Evolutionary conservation across 2,329 filamentous ascomycete genomes (phyloP).

Genomic region (Hymenoscyphus albidus): DNA sequence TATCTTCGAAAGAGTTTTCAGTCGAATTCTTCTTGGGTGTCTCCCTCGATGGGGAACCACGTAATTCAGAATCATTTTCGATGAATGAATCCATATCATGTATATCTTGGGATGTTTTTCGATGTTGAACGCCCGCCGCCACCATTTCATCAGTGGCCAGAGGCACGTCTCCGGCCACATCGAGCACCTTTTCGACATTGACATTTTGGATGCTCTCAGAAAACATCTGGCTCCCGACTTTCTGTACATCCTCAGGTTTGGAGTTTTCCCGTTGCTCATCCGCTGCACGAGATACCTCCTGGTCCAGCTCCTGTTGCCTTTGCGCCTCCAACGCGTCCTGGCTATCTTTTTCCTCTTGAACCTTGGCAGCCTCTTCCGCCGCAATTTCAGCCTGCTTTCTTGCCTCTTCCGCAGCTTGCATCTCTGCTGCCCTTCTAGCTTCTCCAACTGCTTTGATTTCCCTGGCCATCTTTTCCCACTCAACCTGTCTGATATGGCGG

Average conservation of each 20-base stretch:
- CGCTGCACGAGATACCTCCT: conserved; percentile 11
- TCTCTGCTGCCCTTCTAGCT: conserved; percentile 24
- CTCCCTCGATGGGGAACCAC: neutral
- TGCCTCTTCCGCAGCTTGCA: conserved; percentile 16
- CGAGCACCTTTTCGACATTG: neutral
- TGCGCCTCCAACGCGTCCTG: conserved; percentile 11
- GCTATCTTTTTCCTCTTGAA: conserved; percentile 18
- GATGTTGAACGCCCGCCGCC: neutral
- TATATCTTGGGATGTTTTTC: neutral
- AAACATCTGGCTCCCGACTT: conserved; percentile 2
- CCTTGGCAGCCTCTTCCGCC: conserved; percentile 8
- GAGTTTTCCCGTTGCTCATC: conserved; percentile 3
- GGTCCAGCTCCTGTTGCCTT: conserved; percentile 7
- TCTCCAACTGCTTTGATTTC: conserved; percentile 31
- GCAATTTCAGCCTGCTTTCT: conserved; percentile 8
- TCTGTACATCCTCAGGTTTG: conserved; percentile 6
- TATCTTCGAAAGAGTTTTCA: neutral
- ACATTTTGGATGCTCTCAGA: neutral
- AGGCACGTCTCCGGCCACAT: neutral
- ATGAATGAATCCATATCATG: neutral
- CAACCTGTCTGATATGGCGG: conserved; percentile 64
- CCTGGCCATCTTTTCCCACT: conserved; percentile 42
- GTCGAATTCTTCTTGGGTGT: neutral
- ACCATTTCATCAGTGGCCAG: neutral
- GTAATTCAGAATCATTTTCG: neutral